Base-by-base conservation (phyloP, 441 rosid species). In the Gossypium lobatum region DNA sequence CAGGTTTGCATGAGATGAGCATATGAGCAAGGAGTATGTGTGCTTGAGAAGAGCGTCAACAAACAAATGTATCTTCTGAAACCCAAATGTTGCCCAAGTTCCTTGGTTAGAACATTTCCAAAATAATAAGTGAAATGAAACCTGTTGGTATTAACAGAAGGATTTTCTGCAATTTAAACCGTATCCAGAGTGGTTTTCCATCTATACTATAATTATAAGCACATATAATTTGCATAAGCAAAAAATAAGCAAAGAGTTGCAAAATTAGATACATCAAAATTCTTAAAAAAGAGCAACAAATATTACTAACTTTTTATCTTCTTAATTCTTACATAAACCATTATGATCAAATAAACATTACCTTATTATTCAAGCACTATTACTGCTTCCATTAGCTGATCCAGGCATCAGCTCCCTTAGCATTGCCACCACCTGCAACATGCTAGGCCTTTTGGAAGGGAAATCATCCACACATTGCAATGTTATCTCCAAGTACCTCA, bases 351-450 rank as follows among this genome's bases (percentile, higher is more conserved):
- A 60, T 17, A 53, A 48, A 62, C 52, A 73, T 48, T 34, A 39
- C 31, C 50, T 50, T 70, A 79, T 25, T 54, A 37, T 62, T 78
- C 71, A 85, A 64, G 79, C 80, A 67, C 85, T 88, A 75, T 83
- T 86, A 79, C 83, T 81, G 85, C 86, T 87, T 76, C 87, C 91
- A 77, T 37, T 79, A 54, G 69, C 77, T 64, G 87, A 85, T 76
- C 84, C 88, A 42, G 88, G 84, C 80, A 81, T 78, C 73, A 95
- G 83, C 80, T 93, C 96, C 80, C 97, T 86, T 58, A 95, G 75
- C 90, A 83, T 79, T 75, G 98, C 94, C 72, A 94, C 97, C 6
- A 92, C 98, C 80, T 92, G 95, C 80, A 94, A 79, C 98, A 94
- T 94, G 48, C 76, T 94, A 2, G 95, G 93, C 86, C 98, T 77